These are phyloP conservation scores for Adenanthera pavonina DNA, from an alignment of 306 rosid genomes.

Conservation along the genomic window DNA sequence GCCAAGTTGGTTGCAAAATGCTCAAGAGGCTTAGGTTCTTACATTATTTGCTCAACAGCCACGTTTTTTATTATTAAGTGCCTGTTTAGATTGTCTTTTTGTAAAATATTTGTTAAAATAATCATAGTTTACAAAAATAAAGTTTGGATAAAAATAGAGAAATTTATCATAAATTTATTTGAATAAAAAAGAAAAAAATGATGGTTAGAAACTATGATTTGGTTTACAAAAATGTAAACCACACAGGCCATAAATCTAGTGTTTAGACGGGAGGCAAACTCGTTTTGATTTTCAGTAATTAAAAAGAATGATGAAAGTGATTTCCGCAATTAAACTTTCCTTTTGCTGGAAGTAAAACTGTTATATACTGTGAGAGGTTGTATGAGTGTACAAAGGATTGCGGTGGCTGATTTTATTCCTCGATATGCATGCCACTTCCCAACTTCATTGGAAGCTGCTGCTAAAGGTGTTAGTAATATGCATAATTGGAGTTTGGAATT, in stretches of 20 bases:
- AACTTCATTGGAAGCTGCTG: conserved; percentile 87
- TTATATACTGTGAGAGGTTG: conserved; percentile 67
- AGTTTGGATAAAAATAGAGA: too few relatives aligned
- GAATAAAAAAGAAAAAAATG: too few relatives aligned
- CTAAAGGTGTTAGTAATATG: conserved; percentile 79
- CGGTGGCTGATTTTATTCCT: conserved; percentile 92
- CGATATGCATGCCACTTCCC: conserved; percentile 85
- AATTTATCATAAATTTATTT: too few relatives aligned
- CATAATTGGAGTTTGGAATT: conserved; percentile 66
- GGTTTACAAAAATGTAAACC: too few relatives aligned
- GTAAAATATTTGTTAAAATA: too few relatives aligned
- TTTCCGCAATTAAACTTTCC: conserved; percentile 35
- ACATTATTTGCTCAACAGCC: conserved; percentile 10
- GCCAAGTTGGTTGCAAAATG: conserved; percentile 25
- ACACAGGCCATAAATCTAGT: too few relatives aligned
- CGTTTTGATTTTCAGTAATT: conserved; percentile 28
- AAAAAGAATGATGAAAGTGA: conserved; percentile 16
- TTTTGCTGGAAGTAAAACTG: conserved; percentile 38
- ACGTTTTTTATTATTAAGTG: conserved; percentile 23
- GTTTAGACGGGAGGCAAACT: too few relatives aligned
- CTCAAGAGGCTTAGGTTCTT: conserved; percentile 27
- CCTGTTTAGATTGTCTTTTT: too few relatives aligned
- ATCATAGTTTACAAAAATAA: too few relatives aligned
- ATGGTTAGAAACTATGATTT: too few relatives aligned
- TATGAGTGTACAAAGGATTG: conserved; percentile 78